These are phyloP conservation scores for Tubosaeta sp. DNA, from an alignment of 768 basidiomycete genomes.

Conservation along the genomic window DNA sequence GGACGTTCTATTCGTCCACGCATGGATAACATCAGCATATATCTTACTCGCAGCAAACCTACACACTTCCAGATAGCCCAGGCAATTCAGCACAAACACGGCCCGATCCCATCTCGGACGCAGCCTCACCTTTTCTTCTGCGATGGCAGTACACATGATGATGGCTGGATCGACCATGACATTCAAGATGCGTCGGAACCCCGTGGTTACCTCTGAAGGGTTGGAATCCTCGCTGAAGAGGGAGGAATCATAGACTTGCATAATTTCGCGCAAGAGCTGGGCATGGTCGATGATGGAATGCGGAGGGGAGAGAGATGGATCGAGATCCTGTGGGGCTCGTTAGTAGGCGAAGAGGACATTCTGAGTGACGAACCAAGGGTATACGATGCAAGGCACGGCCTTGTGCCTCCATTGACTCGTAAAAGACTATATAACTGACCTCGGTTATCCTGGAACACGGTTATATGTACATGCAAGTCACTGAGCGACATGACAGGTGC, in stretches of 20 bases:
- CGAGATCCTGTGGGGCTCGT: slow-evolving; percentile 43
- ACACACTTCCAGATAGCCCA: slow-evolving; percentile 76
- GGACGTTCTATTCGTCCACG: slow-evolving; percentile 44
- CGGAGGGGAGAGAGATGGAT: slow-evolving; percentile 68
- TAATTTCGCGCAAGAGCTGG: slow-evolving; percentile 82
- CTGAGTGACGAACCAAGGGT: slow-evolving; percentile 43
- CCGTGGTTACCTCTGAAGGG: slow-evolving; percentile 7
- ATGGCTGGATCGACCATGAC: slow-evolving; percentile 83
- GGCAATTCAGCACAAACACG: slow-evolving; percentile 83
- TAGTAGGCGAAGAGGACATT: not conserved
- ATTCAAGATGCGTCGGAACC: slow-evolving; percentile 54
- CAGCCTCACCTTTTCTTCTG: slow-evolving; percentile 57
- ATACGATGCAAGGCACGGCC: slow-evolving; percentile 59
- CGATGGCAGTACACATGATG: slow-evolving; percentile 64
- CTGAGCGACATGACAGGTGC: slow-evolving; percentile 16
- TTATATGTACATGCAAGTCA: not conserved
- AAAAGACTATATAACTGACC: slow-evolving; percentile 78
- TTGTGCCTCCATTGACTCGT: slow-evolving; percentile 82
- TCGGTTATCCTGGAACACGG: slow-evolving; percentile 63
- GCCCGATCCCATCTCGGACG: slow-evolving; percentile 72
- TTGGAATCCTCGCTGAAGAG: slow-evolving; percentile 52
- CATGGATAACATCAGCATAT: not conserved
- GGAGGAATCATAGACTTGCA: slow-evolving; percentile 85
- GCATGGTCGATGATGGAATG: slow-evolving; percentile 75
- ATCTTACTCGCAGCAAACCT: not conserved